phyloP scores from a whole-genome alignment of 2,329 filamentous ascomycete genomes.

The Chalaropsis ovoidea region DNA sequence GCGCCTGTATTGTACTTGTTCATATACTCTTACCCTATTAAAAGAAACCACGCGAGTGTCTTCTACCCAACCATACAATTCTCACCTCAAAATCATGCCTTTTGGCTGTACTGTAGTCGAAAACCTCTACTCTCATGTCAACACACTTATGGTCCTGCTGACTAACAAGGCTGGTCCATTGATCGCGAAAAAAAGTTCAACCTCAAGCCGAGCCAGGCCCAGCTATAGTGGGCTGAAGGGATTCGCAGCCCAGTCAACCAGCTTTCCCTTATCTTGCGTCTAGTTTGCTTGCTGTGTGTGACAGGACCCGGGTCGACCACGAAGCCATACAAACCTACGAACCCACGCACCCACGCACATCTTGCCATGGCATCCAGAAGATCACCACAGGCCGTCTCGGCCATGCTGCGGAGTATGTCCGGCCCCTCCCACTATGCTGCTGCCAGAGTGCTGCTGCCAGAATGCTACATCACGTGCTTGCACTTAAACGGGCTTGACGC shows the following conservation, averaged over 20 bases:
- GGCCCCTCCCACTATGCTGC: background rate
- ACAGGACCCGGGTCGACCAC: background rate
- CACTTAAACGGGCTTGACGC: background rate
- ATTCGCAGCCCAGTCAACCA: conserved; percentile 2
- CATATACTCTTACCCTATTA: background rate
- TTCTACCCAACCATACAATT: background rate
- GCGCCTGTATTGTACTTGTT: background rate
- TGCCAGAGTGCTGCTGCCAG: no score
- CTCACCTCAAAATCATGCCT: background rate
- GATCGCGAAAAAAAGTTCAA: conserved; percentile 26
- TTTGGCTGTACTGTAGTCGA: background rate
- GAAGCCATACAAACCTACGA: background rate
- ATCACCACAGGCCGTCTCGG: conserved; percentile 18
- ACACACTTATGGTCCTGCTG: conserved; percentile 23
- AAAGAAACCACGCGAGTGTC: background rate
- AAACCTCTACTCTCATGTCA: background rate
- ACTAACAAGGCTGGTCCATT: conserved; percentile 16
- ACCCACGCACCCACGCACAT: background rate
- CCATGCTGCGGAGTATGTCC: conserved; percentile 21
- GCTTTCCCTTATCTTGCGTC: background rate
- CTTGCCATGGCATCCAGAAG: conserved; percentile 11
- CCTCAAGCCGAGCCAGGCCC: conserved; percentile 14
- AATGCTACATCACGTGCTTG: background rate
- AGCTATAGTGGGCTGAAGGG: conserved; percentile 17
- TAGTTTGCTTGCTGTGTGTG: background rate